Evolutionary conservation across 345 rosid genomes (phyloP), one percentile per base, ranked within the genome.

Genomic region (Zanthoxylum bungeanum): DNA sequence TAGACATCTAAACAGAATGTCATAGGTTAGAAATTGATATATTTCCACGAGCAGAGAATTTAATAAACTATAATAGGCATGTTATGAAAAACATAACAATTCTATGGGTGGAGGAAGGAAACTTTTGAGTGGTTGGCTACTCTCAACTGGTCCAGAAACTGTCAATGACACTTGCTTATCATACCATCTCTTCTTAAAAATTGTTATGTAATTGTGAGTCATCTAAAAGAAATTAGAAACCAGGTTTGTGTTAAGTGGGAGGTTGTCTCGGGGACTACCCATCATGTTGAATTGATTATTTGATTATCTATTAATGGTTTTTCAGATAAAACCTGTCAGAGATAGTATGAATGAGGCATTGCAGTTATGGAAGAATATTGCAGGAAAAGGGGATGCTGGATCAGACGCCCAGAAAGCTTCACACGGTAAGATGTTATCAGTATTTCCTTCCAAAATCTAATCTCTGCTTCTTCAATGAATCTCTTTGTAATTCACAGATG

Each of bases 281-380:
- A 0, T 44, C 19, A 44, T 44, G 49, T n/a, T n/a, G n/a, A n/a
- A n/a, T n/a, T n/a, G n/a, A n/a, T n/a, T n/a, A n/a, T n/a, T 59
- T 67, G 51, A 73, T 72, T 66, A 46, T 59, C 40, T 57, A 16
- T 66, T 16, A 62, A 78, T 78, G 75, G 75, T 78, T 74, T 72
- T 68, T 70, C 89, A 93, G 99, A 89, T 96, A 67, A 96, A 93
- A 77, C 98, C 98, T 40, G 98, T 80, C 27, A 92, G 99, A 80
- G 99, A 96, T 75, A 87, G 93, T 80, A 87, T 93, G 87, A 87
- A 85, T 62, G 99, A 96, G 83, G 97, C 99, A 49, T 67, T 93
- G 88, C 97, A 87, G 69, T 66, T 87, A 49, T 96, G 98, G 99
- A 93, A 91, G 86, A 88, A 88, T 74, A 80, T 88, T 58, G 83